phyloP scores from a whole-genome alignment of 129 eudicot species.

The Heracleum sosnowskyi region DNA sequence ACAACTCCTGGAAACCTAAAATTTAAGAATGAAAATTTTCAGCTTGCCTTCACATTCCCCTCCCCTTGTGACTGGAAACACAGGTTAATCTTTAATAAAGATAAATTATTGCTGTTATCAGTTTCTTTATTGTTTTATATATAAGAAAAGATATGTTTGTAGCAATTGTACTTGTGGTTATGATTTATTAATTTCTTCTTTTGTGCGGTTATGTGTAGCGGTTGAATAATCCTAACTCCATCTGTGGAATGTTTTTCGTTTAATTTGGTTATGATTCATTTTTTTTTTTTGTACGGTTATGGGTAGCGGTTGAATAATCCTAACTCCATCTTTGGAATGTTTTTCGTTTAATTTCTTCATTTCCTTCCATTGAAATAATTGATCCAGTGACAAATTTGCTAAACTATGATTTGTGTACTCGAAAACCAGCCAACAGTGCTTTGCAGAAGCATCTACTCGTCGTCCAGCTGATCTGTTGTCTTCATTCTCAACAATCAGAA shows the following conservation, averaged over 20 bases:
- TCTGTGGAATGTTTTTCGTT: not conserved
- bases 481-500: constrained; percentile 77
- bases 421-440: constrained; percentile 78
- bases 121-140: no score
- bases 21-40: not conserved
- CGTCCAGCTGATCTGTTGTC: constrained; percentile 94
- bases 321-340: not conserved
- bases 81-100: not conserved
- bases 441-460: constrained; percentile 70
- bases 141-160: not conserved
- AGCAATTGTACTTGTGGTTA: not conserved
- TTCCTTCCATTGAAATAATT: not conserved
- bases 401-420: constrained; percentile 11
- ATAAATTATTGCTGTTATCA: not conserved
- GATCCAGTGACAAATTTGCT: not conserved
- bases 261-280: no score
- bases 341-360: not conserved
- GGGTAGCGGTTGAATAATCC: not conserved
- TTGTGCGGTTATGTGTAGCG: not conserved
- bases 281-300: not conserved
- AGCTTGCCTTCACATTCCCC: not conserved
- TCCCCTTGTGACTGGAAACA: not conserved
- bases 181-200: no score
- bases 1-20: not conserved
- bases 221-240: not conserved